These are phyloP conservation scores for Hypsizygus ulmarius DNA, from an alignment of 1,284 basidiomycete genomes.

Conservation along the genomic window DNA sequence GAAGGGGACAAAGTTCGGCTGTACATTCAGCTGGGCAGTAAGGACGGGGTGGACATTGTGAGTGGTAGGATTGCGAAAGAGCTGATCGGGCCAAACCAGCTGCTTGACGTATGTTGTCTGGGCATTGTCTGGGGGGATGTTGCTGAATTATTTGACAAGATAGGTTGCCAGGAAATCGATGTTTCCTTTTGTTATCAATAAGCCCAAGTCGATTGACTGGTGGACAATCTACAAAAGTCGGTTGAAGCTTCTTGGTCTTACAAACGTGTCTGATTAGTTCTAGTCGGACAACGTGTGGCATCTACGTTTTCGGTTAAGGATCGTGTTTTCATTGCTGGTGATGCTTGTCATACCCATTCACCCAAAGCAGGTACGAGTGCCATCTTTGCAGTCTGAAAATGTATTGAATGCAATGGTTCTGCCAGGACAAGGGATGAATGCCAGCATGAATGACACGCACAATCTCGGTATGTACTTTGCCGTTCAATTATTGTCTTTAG, in stretches of 20 bases:
- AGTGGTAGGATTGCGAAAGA: constrained; percentile 63
- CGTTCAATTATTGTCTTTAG: not conserved
- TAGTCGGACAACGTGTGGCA: constrained; percentile 75
- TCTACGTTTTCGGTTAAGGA: constrained; percentile 63
- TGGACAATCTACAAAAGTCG: constrained; percentile 75
- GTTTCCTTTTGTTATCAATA: constrained; percentile 63
- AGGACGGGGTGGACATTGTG: constrained; percentile 44
- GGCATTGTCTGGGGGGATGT: not conserved
- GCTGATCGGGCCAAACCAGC: constrained; percentile 55
- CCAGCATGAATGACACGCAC: constrained; percentile 82
- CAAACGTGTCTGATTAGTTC: not conserved
- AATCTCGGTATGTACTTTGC: constrained; percentile 52
- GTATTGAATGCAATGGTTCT: not conserved
- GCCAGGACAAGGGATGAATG: constrained; percentile 70
- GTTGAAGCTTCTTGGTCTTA: constrained; percentile 17
- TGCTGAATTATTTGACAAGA: not conserved
- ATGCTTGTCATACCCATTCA: constrained; percentile 83
- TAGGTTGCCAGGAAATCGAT: constrained; percentile 66
- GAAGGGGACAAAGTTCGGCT: constrained; percentile 70
- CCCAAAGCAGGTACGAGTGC: constrained; percentile 59
- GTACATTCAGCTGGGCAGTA: constrained; percentile 68
- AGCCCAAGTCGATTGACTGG: constrained; percentile 66
- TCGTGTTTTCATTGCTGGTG: constrained; percentile 79
- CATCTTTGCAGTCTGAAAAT: not conserved
- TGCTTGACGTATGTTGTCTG: constrained; percentile 51